Conservation (phyloP, 768 basidiomycete species). For the Tulasnella sp. region DNA sequence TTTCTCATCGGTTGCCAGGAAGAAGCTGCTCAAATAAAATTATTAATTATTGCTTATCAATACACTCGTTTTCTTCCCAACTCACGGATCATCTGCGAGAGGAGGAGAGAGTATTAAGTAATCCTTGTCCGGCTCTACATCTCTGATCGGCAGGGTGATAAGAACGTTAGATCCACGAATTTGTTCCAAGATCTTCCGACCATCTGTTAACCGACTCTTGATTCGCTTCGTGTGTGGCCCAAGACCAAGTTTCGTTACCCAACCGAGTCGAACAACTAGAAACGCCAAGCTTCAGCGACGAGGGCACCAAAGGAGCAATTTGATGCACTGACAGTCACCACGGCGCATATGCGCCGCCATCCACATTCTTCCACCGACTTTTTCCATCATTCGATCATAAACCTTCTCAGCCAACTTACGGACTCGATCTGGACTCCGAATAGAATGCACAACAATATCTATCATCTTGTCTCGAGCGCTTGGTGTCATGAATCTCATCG, state of each 20-base stretch:
- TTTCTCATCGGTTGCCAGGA: slow-evolving; percentile 12
- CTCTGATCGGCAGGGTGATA: slow-evolving; percentile 6
- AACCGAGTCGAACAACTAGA: slow-evolving; percentile 22
- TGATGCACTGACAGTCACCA: slow-evolving; percentile 12
- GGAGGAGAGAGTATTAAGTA: slow-evolving; percentile 14
- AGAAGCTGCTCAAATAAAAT: slow-evolving; percentile 12
- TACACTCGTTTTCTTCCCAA: too few species aligned
- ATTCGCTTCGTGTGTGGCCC: slow-evolving; percentile 30
- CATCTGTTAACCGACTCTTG: slow-evolving; percentile 21
- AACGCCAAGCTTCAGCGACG: too few species aligned
- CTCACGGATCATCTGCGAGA: slow-evolving; percentile 15
- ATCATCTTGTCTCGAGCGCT: too few species aligned
- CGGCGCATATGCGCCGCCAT: slow-evolving; percentile 14
- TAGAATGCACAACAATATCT: too few species aligned
- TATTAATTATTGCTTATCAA: too few species aligned
- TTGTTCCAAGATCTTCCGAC: slow-evolving; percentile 18
- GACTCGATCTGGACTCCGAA: too few species aligned
- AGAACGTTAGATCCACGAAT: background rate
- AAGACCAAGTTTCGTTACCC: slow-evolving; percentile 29
- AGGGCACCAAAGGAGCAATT: background rate
- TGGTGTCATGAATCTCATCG: too few species aligned
- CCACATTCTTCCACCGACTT: slow-evolving; percentile 7
- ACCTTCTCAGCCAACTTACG: slow-evolving; percentile 6
- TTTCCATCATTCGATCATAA: slow-evolving; percentile 2
- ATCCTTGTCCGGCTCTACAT: slow-evolving; percentile 11